These are phyloP conservation scores for Hypoxylon sp. DNA, from an alignment of 2,329 filamentous ascomycete species.

Conservation along the genomic window DNA sequence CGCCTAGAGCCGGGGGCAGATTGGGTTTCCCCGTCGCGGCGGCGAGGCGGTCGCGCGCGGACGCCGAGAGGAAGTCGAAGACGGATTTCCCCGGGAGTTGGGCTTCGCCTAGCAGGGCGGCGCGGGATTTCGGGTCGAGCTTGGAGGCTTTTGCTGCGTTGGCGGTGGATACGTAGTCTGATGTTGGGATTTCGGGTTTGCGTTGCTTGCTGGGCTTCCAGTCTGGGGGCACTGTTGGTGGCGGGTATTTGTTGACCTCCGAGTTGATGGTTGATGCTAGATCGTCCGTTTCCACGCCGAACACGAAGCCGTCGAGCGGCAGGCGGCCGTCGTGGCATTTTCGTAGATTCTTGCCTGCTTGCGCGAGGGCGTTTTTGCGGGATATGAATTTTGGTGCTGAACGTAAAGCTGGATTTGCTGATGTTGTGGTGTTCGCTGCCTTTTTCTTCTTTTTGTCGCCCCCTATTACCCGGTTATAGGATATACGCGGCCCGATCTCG, in stretches of 20 bases:
- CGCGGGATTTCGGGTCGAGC: constrained; percentile 82
- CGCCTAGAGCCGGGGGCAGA: constrained; percentile 82
- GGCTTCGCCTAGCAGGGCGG: constrained; percentile 84
- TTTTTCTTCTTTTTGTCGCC: constrained; percentile 83
- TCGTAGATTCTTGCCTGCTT: constrained; percentile 65
- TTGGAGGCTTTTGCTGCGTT: constrained; percentile 84
- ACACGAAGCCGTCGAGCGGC: constrained; percentile 84
- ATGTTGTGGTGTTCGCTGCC: constrained; percentile 60
- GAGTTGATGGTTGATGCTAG: constrained; percentile 61
- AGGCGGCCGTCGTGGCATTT: constrained; percentile 88
- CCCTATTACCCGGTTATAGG: constrained; percentile 85
- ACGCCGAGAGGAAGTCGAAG: constrained; percentile 89
- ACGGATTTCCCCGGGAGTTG: constrained; percentile 91
- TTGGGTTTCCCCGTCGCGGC: constrained; percentile 80
- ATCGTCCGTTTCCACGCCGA: constrained; percentile 69
- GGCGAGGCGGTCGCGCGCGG: constrained; percentile 82
- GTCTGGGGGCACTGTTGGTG: constrained; percentile 76
- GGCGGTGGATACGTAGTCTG: constrained; percentile 74
- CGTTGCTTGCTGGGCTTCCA: constrained; percentile 77
- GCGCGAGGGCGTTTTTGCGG: constrained; percentile 67
- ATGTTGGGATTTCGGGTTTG: constrained; percentile 49
- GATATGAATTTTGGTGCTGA: constrained; percentile 82
- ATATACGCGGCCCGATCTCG: constrained; percentile 90
- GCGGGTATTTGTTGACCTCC: constrained; percentile 67
- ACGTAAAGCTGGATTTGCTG: constrained; percentile 74